Percentiles rank a stretch among this genome's conserved stretches.
Evolutionary conservation across 2,329 filamentous ascomycete genomes (phyloP).

Genomic region (Fusarium fujikuroi): DNA sequence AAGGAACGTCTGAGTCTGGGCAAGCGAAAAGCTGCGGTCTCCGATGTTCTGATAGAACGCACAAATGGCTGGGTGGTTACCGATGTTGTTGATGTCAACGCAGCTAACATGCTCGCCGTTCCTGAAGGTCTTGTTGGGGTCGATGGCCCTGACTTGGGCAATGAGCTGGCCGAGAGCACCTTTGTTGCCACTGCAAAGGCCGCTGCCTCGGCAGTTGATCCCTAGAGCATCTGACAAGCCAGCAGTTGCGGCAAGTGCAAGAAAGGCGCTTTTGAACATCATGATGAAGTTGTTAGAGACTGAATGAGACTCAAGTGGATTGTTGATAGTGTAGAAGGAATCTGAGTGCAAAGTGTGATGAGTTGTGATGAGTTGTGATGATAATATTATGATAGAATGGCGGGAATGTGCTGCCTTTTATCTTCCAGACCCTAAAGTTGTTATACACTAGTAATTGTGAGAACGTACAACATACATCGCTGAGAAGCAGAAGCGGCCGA

Average conservation of each 20-base stretch:
- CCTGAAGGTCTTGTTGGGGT: not conserved
- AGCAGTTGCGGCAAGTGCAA: not conserved
- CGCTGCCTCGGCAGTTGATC: conserved; percentile 8
- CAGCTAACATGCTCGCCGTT: not conserved
- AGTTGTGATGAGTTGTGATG: not conserved
- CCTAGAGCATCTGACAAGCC: not conserved
- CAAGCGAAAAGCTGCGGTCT: not conserved
- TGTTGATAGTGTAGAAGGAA: not conserved
- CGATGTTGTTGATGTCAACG: not conserved
- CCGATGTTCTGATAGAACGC: not conserved
- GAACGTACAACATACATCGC: not conserved
- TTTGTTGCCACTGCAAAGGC: not conserved
- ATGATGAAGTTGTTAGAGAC: not conserved
- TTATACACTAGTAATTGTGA: accelerated
- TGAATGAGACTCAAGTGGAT: not conserved
- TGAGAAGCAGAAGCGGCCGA: not conserved
- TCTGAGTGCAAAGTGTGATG: not conserved
- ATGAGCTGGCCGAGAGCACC: not conserved
- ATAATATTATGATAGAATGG: not conserved
- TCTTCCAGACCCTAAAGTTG: not conserved
- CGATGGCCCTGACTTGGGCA: not conserved
- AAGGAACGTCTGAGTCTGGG: not conserved
- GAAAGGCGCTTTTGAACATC: not conserved
- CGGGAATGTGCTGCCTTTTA: not conserved
- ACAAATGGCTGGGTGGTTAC: not conserved